Evolutionary conservation across 2,329 filamentous ascomycete genomes (phyloP).

Genomic region (Monosporascus sp.): DNA sequence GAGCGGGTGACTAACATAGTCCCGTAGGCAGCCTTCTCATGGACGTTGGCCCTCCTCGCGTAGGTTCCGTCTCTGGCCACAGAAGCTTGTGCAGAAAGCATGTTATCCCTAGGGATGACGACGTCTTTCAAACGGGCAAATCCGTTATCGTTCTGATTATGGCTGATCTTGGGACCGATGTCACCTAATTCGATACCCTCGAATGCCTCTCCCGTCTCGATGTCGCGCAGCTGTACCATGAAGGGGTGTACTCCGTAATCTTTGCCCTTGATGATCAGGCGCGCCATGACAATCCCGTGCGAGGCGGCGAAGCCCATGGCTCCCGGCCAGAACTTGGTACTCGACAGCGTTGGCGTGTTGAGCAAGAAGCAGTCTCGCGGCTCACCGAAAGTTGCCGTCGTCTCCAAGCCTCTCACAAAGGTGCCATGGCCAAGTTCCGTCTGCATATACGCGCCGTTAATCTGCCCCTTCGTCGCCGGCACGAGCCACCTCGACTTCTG

Average conservation of each 20-base stretch:
- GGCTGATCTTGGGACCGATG: constrained; percentile 20
- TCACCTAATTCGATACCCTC: constrained; percentile 24
- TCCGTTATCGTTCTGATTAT: constrained; percentile 27
- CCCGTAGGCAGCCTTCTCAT: constrained; percentile 27
- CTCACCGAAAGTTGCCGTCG: constrained; percentile 24
- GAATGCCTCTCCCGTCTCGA: constrained; percentile 18
- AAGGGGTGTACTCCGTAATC: constrained; percentile 25
- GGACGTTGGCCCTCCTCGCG: constrained; percentile 13
- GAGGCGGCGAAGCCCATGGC: constrained; percentile 20
- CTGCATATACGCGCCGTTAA: constrained; percentile 24
- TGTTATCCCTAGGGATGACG: constrained; percentile 25
- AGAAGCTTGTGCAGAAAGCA: constrained; percentile 23
- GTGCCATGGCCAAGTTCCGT: constrained; percentile 28
- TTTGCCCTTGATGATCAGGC: constrained; percentile 20
- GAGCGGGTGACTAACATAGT: constrained; percentile 27
- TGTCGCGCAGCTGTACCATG: constrained; percentile 21
- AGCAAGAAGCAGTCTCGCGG: constrained; percentile 24
- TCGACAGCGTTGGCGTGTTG: constrained; percentile 20
- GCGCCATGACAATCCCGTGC: constrained; percentile 25
- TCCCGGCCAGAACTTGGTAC: constrained; percentile 27
- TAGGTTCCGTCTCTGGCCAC: constrained; percentile 26
- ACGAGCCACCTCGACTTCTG: constrained; percentile 9
- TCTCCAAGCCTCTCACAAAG: constrained; percentile 25
- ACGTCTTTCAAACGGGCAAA: constrained; percentile 27
- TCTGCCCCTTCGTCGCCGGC: constrained; percentile 11